Base-by-base conservation (phyloP, 495 filamentous ascomycete genomes). In the Delitschia confertaspora region DNA sequence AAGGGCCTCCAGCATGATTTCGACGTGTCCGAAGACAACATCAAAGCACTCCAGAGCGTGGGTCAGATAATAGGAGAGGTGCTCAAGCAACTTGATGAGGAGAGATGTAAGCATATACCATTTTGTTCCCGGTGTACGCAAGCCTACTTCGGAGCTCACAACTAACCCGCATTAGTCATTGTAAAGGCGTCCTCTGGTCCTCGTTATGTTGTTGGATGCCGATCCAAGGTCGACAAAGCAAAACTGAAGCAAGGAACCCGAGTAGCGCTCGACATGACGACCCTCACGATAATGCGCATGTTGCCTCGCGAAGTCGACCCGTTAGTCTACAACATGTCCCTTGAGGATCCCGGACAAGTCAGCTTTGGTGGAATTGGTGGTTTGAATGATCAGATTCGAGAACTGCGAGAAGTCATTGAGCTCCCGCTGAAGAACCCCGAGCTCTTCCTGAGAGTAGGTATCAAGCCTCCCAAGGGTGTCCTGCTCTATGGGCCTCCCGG, bases 261-360 rank as follows among this genome's bases (percentile, higher is more conserved):
- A 55, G 93, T 99, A 46, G 91, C 93, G 31, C 83, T 99, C 41
- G 93, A 99, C 62, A 99, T 99, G 93, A 99, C 93, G 26, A 99
- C 93, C 11, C 80, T 99, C 49, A 99, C 93, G 20, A 99, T 99
- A 65, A 99, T 99, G 93, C 85, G 93, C 46, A 99, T 99, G 93
- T 69, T 99, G 29, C 93, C 93, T 29, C 85, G 93, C 53, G 93
- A 99, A 70, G 93, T 99, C 51, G 93, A 99, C 61, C 93, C 93
- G 13, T 69, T 96, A 52, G 93, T 99, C 37, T 99, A 99, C 75
- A 99, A 95, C 71, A 99, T 99, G 93, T 99, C 93, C 30, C 69
- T 99, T 44, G 93, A 96, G 65, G 93, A 99, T 60, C 91, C 93
- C 1, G 93, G 93, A 14, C 88, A 95, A 63, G 83, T 99, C 64